Evolutionary conservation across 140 eudicot species (phyloP), one percentile per base, ranked within the genome.

Genomic region (Oenanthe javanica): DNA sequence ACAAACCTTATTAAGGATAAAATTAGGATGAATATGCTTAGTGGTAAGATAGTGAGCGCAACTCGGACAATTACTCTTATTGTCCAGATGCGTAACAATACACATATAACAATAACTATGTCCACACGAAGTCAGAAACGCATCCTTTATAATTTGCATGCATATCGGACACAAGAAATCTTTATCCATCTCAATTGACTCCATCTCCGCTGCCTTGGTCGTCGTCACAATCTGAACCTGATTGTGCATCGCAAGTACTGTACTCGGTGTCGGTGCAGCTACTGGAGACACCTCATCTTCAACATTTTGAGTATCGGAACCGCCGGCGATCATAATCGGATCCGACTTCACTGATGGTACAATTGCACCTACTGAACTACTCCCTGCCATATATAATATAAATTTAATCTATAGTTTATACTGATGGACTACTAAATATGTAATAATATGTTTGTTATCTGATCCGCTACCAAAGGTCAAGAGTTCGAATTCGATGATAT

Each of bases 61-160:
- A 36, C 92, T 89, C 66, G 98, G 98, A 43, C 98, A 94, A 84
- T 94, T 93, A 47, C 88, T 94, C 91, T 94, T 94, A 80, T 90
- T 92, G 81, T 87, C 90, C 64, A 94, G 89, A 86, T 94, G 98
- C 9, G 96, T 92, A 25, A 83, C 89, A 66, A 94, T 94, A 77
- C 98, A 94, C 93, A 90, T 92, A 46, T 87, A 94, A 84, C 98
- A 94, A 50, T 90, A 94, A 50, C 91, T 94, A 82, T 94, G 98
- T 36, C 97, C 98, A 71, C 98, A 94, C 1, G 96, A 83, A 52
- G 98, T 94, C 31, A 92, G 66, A 80, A 94, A 94, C 64, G 96
- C 98, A 55, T 89, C 98, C 86, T 84, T 89, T 5, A 94, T 94
- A 77, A 92, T 82, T 86, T 94, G 97, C 94, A 94, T 92, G 90